phyloP scores from a whole-genome alignment of 2,329 filamentous ascomycete species.

The Ophiobolus disseminans region DNA sequence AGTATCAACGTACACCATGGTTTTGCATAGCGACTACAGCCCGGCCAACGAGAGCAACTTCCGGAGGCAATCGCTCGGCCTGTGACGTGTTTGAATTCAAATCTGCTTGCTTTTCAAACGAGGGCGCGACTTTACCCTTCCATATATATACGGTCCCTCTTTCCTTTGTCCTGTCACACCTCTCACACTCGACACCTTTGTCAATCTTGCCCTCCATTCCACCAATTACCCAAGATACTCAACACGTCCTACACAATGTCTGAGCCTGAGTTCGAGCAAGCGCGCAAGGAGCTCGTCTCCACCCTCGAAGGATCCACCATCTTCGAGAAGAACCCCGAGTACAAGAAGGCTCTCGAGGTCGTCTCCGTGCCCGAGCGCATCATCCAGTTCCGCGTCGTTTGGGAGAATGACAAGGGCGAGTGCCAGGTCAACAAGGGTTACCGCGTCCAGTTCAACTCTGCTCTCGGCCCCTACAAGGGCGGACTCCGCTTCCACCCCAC shows the following conservation, averaged over 20 bases:
- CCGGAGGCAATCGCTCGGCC: constrained; percentile 66
- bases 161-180: constrained; percentile 12
- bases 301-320: constrained; percentile 93
- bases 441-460: constrained; percentile 98
- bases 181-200: constrained; percentile 5
- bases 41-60: constrained; percentile 58
- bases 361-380: constrained; percentile 91
- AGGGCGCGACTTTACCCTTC: constrained; percentile 26
- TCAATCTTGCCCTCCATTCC: background rate
- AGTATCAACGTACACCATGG: constrained; percentile 42
- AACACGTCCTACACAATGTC: constrained; percentile 65
- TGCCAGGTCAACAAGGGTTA: constrained; percentile 93
- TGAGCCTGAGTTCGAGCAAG: constrained; percentile 99
- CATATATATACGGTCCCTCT: constrained; percentile 41
- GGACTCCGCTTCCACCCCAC: constrained; percentile 93
- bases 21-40: constrained; percentile 33
- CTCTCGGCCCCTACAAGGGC: constrained; percentile 97
- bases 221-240: constrained; percentile 5
- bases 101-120: constrained; percentile 22
- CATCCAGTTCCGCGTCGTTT: constrained; percentile 96
- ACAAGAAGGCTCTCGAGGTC: constrained; percentile 87
- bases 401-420: constrained; percentile 92
- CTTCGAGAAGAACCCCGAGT: constrained; percentile 93
- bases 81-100: constrained; percentile 70
- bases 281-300: constrained; percentile 93